Base-by-base conservation (phyloP, 768 basidiomycete species). In the Hemileccinum impolitum region DNA sequence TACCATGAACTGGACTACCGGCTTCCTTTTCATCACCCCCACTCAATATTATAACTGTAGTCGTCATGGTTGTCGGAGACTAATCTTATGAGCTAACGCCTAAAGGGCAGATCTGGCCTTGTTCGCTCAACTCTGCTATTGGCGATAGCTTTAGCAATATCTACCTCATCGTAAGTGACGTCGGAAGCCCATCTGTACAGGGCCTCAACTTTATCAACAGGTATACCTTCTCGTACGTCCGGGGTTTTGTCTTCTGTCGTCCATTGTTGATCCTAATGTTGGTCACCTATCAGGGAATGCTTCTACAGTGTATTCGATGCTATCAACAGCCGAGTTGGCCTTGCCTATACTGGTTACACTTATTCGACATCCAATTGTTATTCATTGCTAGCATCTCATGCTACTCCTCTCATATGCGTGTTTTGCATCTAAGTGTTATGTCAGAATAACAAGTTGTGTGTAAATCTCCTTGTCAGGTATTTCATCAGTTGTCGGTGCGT, bases 241-340 rank as follows among this genome's bases (percentile, higher is more conserved):
- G 46, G 26, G 4, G 43, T 17, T 21, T 14, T 5, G 4, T 7
- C 39, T 3, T 17, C 15, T 19, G 39, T 28, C 0, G 23, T 14
- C 37, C 23, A 23, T 37, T 8, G 6, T 32, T 19, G 19, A 49
- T 19, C 3, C 45, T 40, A 43, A 49, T 18, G 9, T 28, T 28
- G 36, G 9, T 14, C 5, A 26, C 30, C 35, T 8, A 11, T 13
- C 7, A 48, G 47, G 18, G 68, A 75, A 58, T 68, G 75, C 32
- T 75, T 65, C 62, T 75, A 74, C 53, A 63, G 65, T 47, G 41
- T 37, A 31, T 48, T 10, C 17, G 47, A 48, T 28, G 43, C 47
- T 19, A 37, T 32, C 17, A 41, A 48, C 58, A 51, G 46, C 26
- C 67, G 52, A 8, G 58, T 76, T 25, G 75, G 75, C 23, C 62